Percentiles rank a stretch among this genome's conserved stretches.
Evolutionary conservation across 2,329 filamentous ascomycete genomes (phyloP).

Genomic region (Alternaria triticina): DNA sequence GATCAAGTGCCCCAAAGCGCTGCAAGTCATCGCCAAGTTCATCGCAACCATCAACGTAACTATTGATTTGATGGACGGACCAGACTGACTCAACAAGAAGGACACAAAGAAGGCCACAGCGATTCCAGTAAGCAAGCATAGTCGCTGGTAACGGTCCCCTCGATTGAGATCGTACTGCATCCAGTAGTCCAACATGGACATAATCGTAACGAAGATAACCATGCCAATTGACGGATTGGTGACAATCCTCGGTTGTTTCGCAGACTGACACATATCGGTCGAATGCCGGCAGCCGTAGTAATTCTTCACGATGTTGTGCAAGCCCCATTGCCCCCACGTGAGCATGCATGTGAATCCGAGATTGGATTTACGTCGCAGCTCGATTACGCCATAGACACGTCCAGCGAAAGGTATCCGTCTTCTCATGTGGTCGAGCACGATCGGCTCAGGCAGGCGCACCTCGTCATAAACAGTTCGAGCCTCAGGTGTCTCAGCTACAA

Average conservation of each 20-base stretch:
- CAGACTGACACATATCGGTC: not conserved
- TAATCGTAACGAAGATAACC: not conserved
- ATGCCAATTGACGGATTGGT: not conserved
- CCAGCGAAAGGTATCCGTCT: not conserved
- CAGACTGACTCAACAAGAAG: not conserved
- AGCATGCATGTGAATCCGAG: not conserved
- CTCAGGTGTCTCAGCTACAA: not conserved
- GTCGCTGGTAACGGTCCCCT: not conserved
- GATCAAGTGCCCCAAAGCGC: not conserved
- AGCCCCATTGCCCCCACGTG: not conserved
- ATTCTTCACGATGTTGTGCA: not conserved
- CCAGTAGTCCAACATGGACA: not conserved
- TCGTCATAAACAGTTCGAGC: not conserved
- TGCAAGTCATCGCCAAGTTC: not conserved
- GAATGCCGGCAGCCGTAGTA: not conserved
- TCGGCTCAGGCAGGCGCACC: not conserved
- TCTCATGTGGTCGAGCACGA: not conserved
- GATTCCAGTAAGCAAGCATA: not conserved
- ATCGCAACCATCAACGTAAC: not conserved
- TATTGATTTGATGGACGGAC: not conserved
- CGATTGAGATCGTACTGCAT: not conserved
- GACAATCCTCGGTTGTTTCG: not conserved
- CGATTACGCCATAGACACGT: not conserved
- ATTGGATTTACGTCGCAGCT: not conserved
- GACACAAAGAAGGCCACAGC: not conserved